Evolutionary conservation across 2,329 filamentous ascomycete species (phyloP).

Genomic region (Thelonectria blattea): DNA sequence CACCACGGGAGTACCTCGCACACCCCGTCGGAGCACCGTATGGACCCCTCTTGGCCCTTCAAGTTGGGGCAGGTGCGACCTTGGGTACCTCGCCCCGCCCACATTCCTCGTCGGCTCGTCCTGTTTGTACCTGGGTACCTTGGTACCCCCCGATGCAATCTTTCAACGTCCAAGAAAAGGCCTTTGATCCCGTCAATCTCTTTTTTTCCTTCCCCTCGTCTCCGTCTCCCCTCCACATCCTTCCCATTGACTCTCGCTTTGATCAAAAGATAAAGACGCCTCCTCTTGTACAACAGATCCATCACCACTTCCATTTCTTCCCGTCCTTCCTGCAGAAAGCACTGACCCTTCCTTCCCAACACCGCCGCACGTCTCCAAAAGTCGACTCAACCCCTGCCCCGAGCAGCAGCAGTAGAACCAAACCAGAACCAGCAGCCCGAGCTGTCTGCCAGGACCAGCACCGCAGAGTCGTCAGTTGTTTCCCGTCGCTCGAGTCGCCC

Average conservation of each 20-base stretch:
- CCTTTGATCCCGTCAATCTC: conserved; percentile 7
- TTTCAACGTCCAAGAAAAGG: conserved; percentile 21
- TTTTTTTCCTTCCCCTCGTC: conserved; percentile 1
- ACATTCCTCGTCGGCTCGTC: background rate
- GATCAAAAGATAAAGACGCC: background rate
- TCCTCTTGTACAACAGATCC: background rate
- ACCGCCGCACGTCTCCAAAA: conserved; percentile 5
- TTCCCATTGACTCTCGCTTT: conserved; percentile 2
- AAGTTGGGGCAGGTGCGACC: no score
- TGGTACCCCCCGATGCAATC: conserved; percentile 7
- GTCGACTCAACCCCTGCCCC: conserved; percentile 26
- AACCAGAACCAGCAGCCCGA: conserved; percentile 9
- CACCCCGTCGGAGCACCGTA: background rate
- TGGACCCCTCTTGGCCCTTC: no score
- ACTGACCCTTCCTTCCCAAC: conserved; percentile 11
- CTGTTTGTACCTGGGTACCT: background rate
- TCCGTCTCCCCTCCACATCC: background rate
- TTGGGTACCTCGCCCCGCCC: no score
- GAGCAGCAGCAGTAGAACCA: conserved; percentile 5
- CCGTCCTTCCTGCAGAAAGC: background rate
- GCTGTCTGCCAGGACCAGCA: conserved; percentile 18
- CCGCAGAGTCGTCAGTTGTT: conserved; percentile 25
- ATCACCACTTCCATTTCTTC: background rate
- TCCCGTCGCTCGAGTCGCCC: no score
- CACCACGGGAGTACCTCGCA: conserved; percentile 10